phyloP scores from a whole-genome alignment of 495 filamentous ascomycete genomes.

The Viridothelium virens region DNA sequence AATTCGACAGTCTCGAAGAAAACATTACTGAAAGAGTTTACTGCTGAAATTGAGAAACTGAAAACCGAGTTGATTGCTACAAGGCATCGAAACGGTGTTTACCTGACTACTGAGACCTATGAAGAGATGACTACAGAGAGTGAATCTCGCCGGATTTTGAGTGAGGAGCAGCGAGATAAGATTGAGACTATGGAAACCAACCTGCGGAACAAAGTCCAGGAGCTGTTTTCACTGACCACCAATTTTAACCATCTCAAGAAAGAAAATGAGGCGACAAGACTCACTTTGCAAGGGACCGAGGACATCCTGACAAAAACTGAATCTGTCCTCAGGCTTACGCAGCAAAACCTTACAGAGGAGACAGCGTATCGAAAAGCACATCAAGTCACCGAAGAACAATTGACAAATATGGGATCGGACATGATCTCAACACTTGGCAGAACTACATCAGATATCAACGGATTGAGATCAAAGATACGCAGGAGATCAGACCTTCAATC shows the following conservation, averaged over 20 bases:
- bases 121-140: constrained; percentile 83
- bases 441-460: constrained; percentile 71
- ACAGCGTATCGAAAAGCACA: constrained; percentile 72
- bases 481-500: constrained; percentile 76
- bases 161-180: constrained; percentile 83
- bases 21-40: constrained; percentile 80
- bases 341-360: constrained; percentile 71
- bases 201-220: constrained; percentile 81
- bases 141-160: constrained; percentile 84
- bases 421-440: constrained; percentile 66
- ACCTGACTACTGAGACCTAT: constrained; percentile 73
- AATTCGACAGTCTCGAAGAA: constrained; percentile 89
- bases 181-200: constrained; percentile 89
- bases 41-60: constrained; percentile 85
- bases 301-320: constrained; percentile 81
- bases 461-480: constrained; percentile 72
- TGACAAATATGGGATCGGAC: constrained; percentile 61
- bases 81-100: constrained; percentile 88
- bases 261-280: constrained; percentile 68
- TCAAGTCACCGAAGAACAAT: constrained; percentile 69
- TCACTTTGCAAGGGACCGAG: constrained; percentile 66
- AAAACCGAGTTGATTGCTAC: constrained; percentile 91
- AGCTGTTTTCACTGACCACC: constrained; percentile 74
- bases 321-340: constrained; percentile 64
- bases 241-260: constrained; percentile 80